These are phyloP conservation scores for Moricandia arvensis DNA, from an alignment of 345 rosid genomes.

Conservation along the genomic window DNA sequence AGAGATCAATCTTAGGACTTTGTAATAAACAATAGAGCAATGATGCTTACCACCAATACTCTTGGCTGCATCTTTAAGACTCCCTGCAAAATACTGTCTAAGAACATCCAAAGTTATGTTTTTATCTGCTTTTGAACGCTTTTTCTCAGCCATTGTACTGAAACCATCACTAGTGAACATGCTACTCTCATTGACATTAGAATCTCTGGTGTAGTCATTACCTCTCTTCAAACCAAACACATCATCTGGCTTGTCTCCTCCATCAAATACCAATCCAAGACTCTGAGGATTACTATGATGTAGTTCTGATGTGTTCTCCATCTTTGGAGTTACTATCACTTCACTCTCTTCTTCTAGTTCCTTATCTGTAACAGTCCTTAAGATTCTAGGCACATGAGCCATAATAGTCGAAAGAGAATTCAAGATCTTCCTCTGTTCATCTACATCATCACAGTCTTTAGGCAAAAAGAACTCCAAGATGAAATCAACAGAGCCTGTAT, in stretches of 20 bases:
- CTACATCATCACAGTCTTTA: slow-evolving; percentile 52
- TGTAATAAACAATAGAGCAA: neutral
- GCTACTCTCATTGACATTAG: slow-evolving; percentile 49
- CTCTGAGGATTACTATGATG: too few relatives aligned
- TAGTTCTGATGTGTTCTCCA: slow-evolving; percentile 27
- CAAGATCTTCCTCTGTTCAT: slow-evolving; percentile 69
- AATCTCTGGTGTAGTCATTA: slow-evolving; percentile 44
- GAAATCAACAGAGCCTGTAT: slow-evolving; percentile 65
- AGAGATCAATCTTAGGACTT: slow-evolving; percentile 10
- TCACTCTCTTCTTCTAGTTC: slow-evolving; percentile 69
- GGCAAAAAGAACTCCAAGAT: slow-evolving; percentile 96
- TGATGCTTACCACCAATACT: slow-evolving; percentile 73
- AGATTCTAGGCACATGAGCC: slow-evolving; percentile 60
- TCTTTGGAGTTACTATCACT: slow-evolving; percentile 33
- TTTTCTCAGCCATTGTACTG: slow-evolving; percentile 49
- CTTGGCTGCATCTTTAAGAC: slow-evolving; percentile 95
- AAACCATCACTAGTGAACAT: slow-evolving; percentile 39
- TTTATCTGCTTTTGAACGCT: slow-evolving; percentile 65
- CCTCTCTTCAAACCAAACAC: slow-evolving; percentile 36
- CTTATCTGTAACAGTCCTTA: slow-evolving; percentile 69
- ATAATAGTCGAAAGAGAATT: slow-evolving; percentile 61
- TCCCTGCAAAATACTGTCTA: slow-evolving; percentile 72
- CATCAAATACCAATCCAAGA: slow-evolving; percentile 1
- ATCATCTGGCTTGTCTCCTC: slow-evolving; percentile 40
- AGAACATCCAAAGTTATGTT: slow-evolving; percentile 70